Conservation (phyloP, 2,329 filamentous ascomycete genomes). For the Fusarium subtropicale region DNA sequence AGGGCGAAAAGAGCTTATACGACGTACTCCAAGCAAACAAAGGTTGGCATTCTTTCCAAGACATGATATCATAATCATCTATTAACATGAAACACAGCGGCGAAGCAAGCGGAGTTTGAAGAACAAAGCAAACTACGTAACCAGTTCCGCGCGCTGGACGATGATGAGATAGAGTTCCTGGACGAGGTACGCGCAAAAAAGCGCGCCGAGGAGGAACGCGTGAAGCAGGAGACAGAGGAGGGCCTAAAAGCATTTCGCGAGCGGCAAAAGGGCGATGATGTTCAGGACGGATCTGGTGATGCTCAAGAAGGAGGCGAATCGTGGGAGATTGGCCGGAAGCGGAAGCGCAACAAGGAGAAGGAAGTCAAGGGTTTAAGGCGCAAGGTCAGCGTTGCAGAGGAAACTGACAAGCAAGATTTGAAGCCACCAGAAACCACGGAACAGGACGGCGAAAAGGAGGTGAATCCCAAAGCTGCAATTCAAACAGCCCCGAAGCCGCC, state of each 20-base stretch:
- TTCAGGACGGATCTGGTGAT: conserved; percentile 17
- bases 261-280: conserved; percentile 56
- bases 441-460: conserved; percentile 24
- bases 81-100: conserved; percentile 60
- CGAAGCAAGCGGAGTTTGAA: conserved; percentile 85
- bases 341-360: conserved; percentile 53
- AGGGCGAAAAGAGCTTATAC: conserved; percentile 71
- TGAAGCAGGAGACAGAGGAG: conserved; percentile 67
- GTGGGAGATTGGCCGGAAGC: conserved; percentile 54
- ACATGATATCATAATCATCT: background rate
- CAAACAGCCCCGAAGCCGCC: conserved; percentile 14
- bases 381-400: conserved; percentile 39
- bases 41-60: conserved; percentile 58
- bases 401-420: conserved; percentile 20
- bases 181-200: conserved; percentile 66
- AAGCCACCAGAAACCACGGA: conserved; percentile 26
- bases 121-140: conserved; percentile 77
- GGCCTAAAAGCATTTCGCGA: conserved; percentile 67
- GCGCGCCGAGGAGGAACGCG: conserved; percentile 65
- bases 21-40: conserved; percentile 86
- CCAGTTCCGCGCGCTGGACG: conserved; percentile 81
- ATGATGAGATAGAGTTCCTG: conserved; percentile 82
- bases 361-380: conserved; percentile 52
- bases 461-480: conserved; percentile 7
- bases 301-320: conserved; percentile 48